These are phyloP conservation scores for Pholiota molesta DNA, from an alignment of 768 basidiomycete genomes.

Conservation along the genomic window DNA sequence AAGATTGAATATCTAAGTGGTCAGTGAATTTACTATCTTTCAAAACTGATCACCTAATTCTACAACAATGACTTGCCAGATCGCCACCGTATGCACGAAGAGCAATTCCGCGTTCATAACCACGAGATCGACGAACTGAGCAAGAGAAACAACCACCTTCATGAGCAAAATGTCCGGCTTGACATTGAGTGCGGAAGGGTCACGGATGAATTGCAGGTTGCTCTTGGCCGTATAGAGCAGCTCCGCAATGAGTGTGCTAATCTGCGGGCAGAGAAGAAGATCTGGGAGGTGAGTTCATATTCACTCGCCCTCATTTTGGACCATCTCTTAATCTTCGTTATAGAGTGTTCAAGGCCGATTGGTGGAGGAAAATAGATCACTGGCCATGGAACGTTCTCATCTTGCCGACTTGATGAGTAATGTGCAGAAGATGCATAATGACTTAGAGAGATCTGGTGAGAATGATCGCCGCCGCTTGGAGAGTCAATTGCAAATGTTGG, in stretches of 20 bases:
- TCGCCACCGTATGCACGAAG: slow-evolving; percentile 70
- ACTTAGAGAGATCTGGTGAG: slow-evolving; percentile 80
- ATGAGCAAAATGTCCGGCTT: slow-evolving; percentile 71
- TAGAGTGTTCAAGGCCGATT: slow-evolving; percentile 82
- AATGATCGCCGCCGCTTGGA: slow-evolving; percentile 85
- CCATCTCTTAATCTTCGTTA: not conserved
- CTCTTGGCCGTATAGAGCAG: slow-evolving; percentile 68
- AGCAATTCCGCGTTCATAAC: slow-evolving; percentile 63
- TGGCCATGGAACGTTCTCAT: slow-evolving; percentile 81
- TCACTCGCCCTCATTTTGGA: not conserved
- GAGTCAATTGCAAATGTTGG: slow-evolving; percentile 75
- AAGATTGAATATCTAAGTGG: slow-evolving; percentile 80
- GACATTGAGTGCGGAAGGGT: slow-evolving; percentile 77
- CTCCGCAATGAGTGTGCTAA: slow-evolving; percentile 86
- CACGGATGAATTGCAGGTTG: slow-evolving; percentile 63
- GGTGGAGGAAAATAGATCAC: slow-evolving; percentile 80
- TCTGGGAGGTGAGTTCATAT: slow-evolving; percentile 73
- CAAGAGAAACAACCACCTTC: slow-evolving; percentile 72
- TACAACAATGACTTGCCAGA: slow-evolving; percentile 40
- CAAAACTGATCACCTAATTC: slow-evolving; percentile 10
- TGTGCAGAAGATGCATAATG: slow-evolving; percentile 89
- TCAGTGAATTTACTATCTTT: slow-evolving; percentile 31
- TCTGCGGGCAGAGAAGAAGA: slow-evolving; percentile 90
- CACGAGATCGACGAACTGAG: slow-evolving; percentile 68
- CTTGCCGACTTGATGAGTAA: slow-evolving; percentile 87